Evolutionary conservation across 345 rosid species (phyloP).

Genomic region (Carallia brachiata): DNA sequence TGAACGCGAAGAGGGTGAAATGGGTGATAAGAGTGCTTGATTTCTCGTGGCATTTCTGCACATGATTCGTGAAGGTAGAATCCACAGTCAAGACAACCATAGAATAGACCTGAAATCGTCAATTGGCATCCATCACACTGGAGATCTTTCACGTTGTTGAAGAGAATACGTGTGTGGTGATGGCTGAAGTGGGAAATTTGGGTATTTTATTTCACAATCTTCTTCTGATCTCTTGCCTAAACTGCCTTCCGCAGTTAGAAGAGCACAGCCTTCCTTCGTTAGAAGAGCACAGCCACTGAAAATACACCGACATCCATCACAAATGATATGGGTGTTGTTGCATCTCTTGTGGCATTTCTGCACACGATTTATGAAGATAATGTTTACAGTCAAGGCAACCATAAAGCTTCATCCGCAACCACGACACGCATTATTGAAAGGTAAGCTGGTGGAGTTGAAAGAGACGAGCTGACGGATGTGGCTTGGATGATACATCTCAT

Average conservation of each 20-base stretch:
- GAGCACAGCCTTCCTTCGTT: not conserved
- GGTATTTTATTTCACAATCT: no score
- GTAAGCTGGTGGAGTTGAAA: not conserved
- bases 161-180: not conserved
- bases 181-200: not conserved
- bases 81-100: conserved; percentile 8
- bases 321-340: not conserved
- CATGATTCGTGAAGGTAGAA: conserved; percentile 11
- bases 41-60: not conserved
- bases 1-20: not conserved
- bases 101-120: not conserved
- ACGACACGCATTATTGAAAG: not conserved
- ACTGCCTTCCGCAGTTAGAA: not conserved
- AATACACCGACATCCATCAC: not conserved
- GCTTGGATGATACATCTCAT: not conserved
- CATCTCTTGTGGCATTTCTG: not conserved
- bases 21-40: conserved; percentile 6
- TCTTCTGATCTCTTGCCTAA: not conserved
- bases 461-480: not conserved
- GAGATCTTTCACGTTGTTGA: not conserved
- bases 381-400: not conserved
- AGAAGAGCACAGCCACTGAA: not conserved
- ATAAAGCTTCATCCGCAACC: not conserved
- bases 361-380: not conserved
- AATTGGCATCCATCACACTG: not conserved